Percentiles rank a stretch among this genome's conserved stretches.
These are phyloP conservation scores for Flaveria trinervia DNA, from an alignment of 129 eudicot species.

Conservation along the genomic window DNA sequence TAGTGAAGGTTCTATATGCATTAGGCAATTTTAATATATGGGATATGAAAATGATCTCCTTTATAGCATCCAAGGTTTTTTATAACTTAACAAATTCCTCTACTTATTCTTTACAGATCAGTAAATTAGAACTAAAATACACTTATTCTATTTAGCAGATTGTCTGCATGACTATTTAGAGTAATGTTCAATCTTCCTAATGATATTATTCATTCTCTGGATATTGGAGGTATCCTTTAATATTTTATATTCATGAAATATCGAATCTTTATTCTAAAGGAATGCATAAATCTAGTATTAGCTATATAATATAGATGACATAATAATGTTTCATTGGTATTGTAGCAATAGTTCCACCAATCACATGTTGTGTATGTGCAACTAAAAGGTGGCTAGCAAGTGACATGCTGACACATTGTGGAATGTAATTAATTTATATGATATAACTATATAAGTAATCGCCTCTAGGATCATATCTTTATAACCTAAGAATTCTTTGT, in stretches of 20 bases:
- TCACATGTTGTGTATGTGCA: constrained; percentile 25
- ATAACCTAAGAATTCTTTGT: constrained; percentile 34
- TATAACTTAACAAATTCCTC: not conserved
- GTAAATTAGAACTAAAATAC: not conserved
- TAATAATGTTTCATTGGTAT: constrained; percentile 24
- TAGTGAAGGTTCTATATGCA: no score
- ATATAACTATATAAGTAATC: constrained; percentile 13
- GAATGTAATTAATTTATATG: constrained; percentile 14
- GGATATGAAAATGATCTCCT: not conserved
- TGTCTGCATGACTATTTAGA: not conserved
- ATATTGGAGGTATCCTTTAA: not conserved
- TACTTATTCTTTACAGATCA: not conserved
- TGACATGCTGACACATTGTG: constrained; percentile 35
- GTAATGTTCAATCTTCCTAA: not conserved
- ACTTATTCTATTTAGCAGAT: not conserved
- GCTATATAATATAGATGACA: constrained; percentile 12
- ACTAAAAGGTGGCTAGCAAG: constrained; percentile 35
- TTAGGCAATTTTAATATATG: not conserved
- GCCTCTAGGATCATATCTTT: constrained; percentile 37
- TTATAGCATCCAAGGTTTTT: not conserved
- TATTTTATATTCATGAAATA: not conserved
- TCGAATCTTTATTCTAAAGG: constrained; percentile 8
- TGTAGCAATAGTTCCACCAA: constrained; percentile 32
- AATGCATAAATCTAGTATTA: constrained; percentile 1
- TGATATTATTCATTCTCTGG: not conserved